Evolutionary conservation across 805 yeast genomes (phyloP), one percentile per base, ranked within the genome.

Genomic region (Candida palmyrensis): DNA sequence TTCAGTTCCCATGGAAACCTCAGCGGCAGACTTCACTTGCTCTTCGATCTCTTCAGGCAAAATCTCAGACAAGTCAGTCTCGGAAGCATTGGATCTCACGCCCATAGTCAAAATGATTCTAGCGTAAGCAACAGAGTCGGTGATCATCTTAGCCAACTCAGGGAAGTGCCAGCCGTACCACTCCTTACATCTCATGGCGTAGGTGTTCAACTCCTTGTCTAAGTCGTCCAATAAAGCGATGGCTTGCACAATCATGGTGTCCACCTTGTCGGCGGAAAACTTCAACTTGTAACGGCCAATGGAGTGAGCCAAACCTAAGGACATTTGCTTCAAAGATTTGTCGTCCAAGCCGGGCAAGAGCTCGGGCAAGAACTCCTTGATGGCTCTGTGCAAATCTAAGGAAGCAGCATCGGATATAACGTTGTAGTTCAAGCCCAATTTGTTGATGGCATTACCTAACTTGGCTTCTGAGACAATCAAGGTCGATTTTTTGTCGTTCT

Each of bases 91-190:
- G 35, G 96, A 73, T 71, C 98, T 79, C 49, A 85, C 68, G 48
- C 97, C 97, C 96, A 92, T 88, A 49, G 81, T 73, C 65, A 88
- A 75, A 56, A 92, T 85, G 49, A 88, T 84, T 71, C 94, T 82
- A 41, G 97, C 97, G 62, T 79, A 90, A 29, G 97, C 97, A 50
- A 86, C 90, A 46, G 96, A 89, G 67, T 90, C 98, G 47, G 82
- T 79, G 50, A 92, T 84, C 61, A 90, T 87, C 75, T 92, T 92
- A 53, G 97, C 96, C 78, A 92, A 78, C 66, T 92, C 98, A 25
- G 98, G 98, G 81, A 92, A 92, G 66, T 92, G 98, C 98, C 98
- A 92, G 46, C 98, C 98, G 68, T 92, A 92, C 98, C 98, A 92
- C 70, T 92, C 98, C 71, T 90, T 92, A 68, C 90, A 79, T 71